phyloP scores from a whole-genome alignment of 352 stramenopile species.

The Phytophthora vignae region DNA sequence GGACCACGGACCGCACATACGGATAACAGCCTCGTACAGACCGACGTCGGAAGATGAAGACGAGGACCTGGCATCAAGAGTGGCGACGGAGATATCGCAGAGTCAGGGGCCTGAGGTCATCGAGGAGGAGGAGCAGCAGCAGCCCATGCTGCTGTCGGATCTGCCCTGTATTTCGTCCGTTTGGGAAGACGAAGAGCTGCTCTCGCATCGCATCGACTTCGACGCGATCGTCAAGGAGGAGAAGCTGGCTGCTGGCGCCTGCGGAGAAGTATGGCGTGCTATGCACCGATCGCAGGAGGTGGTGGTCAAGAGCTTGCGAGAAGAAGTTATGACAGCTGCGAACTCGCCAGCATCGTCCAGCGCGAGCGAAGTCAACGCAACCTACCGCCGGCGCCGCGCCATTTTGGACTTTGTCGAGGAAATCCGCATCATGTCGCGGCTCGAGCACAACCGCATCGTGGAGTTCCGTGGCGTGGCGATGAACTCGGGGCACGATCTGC shows the following conservation, averaged over 20 bases:
- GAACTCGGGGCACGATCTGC: slow-evolving; percentile 49
- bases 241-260: slow-evolving; percentile 45
- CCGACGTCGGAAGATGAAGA: slow-evolving; percentile 3
- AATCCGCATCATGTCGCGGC: slow-evolving; percentile 52
- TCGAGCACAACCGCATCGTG: slow-evolving; percentile 63
- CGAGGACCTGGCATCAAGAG: slow-evolving; percentile 12
- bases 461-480: slow-evolving; percentile 59
- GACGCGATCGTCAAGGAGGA: slow-evolving; percentile 39
- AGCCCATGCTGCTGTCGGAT: slow-evolving; percentile 1
- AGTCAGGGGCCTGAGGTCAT: slow-evolving; percentile 9
- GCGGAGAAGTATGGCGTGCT: slow-evolving; percentile 56
- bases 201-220: slow-evolving; percentile 60
- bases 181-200: slow-evolving; percentile 72
- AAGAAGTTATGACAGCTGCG: slow-evolving; percentile 19
- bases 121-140: slow-evolving; percentile 4
- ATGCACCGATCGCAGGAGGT: slow-evolving; percentile 50
- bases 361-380: slow-evolving; percentile 10
- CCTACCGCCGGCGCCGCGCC: slow-evolving; percentile 22
- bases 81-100: slow-evolving; percentile 15
- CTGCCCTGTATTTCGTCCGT: slow-evolving; percentile 34
- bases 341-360: slow-evolving; percentile 9
- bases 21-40: slow-evolving; percentile 4
- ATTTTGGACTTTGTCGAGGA: slow-evolving; percentile 61
- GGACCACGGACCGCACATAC: background rate
- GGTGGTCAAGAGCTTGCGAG: slow-evolving; percentile 51